Percentiles rank a stretch among this genome's conserved stretches.
Evolutionary conservation across 331 rosid species (phyloP).

Genomic region (Malus hybrid): DNA sequence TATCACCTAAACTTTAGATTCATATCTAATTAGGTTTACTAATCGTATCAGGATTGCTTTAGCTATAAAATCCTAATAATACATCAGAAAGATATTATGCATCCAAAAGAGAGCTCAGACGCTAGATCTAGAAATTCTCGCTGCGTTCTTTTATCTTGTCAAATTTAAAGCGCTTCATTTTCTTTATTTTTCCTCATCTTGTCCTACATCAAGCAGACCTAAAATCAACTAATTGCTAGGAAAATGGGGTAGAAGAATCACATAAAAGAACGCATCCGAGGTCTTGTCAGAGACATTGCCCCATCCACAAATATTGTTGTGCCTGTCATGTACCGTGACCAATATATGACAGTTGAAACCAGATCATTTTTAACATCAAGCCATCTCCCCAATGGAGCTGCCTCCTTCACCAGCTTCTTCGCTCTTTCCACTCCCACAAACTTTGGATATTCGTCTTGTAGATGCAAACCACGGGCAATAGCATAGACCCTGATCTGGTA

Average conservation of each 20-base stretch:
- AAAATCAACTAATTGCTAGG: too few relatives aligned
- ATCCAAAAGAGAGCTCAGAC: too few relatives aligned
- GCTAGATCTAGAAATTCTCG: too few relatives aligned
- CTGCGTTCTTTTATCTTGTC: too few relatives aligned
- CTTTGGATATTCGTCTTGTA: constrained; percentile 48
- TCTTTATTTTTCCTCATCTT: too few relatives aligned
- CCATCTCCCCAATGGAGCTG: constrained; percentile 74
- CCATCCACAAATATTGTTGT: constrained; percentile 86
- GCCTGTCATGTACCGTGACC: constrained; percentile 80
- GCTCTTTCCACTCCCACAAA: constrained; percentile 70
- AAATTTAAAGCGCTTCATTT: too few relatives aligned
- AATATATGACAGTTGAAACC: constrained; percentile 57
- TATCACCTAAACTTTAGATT: too few relatives aligned
- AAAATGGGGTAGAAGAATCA: constrained; percentile 16
- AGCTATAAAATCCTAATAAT: too few relatives aligned
- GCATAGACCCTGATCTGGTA: constrained; percentile 41
- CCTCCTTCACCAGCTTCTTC: constrained; percentile 51
- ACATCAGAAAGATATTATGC: too few relatives aligned
- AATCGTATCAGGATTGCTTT: too few relatives aligned
- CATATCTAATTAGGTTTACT: too few relatives aligned
- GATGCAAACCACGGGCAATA: constrained; percentile 55
- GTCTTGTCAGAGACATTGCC: constrained; percentile 71
- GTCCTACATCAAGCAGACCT: too few relatives aligned
- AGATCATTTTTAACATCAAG: constrained; percentile 64
- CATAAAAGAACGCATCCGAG: constrained; percentile 87